Evolutionary conservation across 352 stramenopile genomes (phyloP).

Genomic region (Globisporangium cylindrosporum): DNA sequence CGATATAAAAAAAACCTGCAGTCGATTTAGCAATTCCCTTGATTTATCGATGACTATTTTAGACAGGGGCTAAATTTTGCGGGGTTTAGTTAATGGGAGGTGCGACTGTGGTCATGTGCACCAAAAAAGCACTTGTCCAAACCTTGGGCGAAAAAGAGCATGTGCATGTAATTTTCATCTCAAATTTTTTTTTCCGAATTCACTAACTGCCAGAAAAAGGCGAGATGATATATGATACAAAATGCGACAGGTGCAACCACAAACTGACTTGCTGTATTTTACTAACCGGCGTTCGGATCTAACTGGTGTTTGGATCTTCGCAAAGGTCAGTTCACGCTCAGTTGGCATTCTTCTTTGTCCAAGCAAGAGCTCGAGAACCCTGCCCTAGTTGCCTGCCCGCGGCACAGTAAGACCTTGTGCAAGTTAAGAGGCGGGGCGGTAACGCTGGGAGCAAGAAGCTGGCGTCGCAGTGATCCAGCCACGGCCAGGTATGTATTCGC

Average conservation of each 20-base stretch:
- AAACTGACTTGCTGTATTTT: not conserved
- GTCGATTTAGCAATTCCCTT: too few species aligned
- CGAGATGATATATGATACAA: not conserved
- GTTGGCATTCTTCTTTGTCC: not conserved
- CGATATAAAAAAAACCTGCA: too few species aligned
- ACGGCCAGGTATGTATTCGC: not conserved
- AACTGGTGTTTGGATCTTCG: not conserved
- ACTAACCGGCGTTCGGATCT: not conserved
- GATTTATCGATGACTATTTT: too few species aligned
- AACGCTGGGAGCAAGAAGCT: conserved; percentile 1
- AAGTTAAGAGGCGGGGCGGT: not conserved
- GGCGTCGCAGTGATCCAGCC: not conserved
- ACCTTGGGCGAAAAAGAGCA: not conserved
- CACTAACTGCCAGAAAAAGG: not conserved
- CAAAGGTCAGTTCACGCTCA: not conserved
- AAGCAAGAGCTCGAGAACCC: not conserved
- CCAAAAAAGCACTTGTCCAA: not conserved
- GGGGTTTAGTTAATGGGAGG: too few species aligned
- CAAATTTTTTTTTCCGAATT: too few species aligned
- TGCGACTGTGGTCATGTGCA: not conserved
- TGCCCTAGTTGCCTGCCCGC: not conserved
- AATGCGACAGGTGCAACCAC: not conserved
- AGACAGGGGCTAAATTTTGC: too few species aligned
- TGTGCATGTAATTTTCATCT: not conserved
- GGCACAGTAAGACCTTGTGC: not conserved